phyloP scores from a whole-genome alignment of 768 basidiomycete genomes.

The Pleurotus platypus region DNA sequence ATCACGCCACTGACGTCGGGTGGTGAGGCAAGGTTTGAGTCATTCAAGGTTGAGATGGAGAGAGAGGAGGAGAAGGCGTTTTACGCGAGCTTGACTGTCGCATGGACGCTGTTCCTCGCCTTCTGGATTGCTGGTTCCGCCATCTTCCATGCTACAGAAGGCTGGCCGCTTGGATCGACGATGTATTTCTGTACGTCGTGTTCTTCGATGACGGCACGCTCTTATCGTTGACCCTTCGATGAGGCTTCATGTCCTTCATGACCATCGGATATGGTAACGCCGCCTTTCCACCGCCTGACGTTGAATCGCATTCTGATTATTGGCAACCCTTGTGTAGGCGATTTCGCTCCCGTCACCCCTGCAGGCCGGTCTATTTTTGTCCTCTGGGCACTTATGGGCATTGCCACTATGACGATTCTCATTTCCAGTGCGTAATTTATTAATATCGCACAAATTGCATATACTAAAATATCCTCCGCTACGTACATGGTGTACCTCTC shows the following conservation, averaged over 20 bases:
- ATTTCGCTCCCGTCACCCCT: constrained; percentile 55
- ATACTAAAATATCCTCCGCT: too few relatives aligned
- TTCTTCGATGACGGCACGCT: not conserved
- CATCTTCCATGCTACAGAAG: constrained; percentile 68
- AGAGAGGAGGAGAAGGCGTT: constrained; percentile 55
- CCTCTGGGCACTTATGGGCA: constrained; percentile 74
- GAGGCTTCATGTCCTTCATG: constrained; percentile 71
- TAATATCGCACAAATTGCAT: too few relatives aligned
- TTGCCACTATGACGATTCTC: constrained; percentile 72
- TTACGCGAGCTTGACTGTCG: constrained; percentile 50
- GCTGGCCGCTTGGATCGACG: constrained; percentile 59
- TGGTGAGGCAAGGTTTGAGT: constrained; percentile 22
- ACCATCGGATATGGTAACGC: constrained; percentile 64
- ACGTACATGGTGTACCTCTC: too few relatives aligned
- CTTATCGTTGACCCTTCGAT: not conserved
- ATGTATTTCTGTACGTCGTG: constrained; percentile 66
- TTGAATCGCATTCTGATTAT: not conserved
- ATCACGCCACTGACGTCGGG: not conserved
- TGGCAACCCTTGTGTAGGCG: constrained; percentile 33
- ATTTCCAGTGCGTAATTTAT: constrained; percentile 51
- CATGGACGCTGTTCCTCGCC: constrained; percentile 58
- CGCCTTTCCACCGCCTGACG: not conserved
- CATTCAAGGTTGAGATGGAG: constrained; percentile 24
- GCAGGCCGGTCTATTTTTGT: constrained; percentile 76
- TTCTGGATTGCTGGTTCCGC: constrained; percentile 81